Evolutionary conservation across 1,284 basidiomycete species (phyloP), one percentile per base, ranked within the genome.

Genomic region (Tilletia setariae): DNA sequence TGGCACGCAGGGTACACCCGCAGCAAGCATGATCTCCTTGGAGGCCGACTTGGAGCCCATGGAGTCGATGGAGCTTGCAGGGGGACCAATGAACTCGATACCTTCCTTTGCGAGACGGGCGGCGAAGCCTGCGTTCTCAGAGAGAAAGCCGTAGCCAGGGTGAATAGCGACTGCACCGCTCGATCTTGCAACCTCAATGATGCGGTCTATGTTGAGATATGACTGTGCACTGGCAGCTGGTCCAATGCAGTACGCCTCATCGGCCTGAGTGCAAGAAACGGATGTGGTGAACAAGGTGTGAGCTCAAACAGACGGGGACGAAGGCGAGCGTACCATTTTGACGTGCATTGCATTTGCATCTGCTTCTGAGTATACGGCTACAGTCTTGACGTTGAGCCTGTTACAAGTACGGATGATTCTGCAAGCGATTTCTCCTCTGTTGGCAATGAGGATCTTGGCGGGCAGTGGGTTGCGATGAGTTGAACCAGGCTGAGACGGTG

Each of bases 191-290:
- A 93, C 87, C 19, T 90, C 88, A 23, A 97, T 87, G 67, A 96
- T 93, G 85, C 90, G 93, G 83, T 96, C 91, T 84, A 91, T 90
- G 32, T 90, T 86, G 68, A 97, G 86, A 85, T 97, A 96, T 76
- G 92, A 94, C 81, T 95, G 90, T 0, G 90, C 84, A 0, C 92
- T 93, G 0, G 90, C 89, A 1, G 94, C 91, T 19, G 92, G 92
- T 0, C 94, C 94, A 64, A 97, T 93, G 75, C 90, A 91, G 80
- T 92, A 94, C 3, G 94, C 93, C 80, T 97, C 94, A 79, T 97
- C 94, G n/a, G 94, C 94, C n/a, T 49, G 47, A 8, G 90, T 92
- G 65, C 19, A 23, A 21, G 16, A n/a, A 11, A 40, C 11, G n/a
- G 16, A 40, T 40, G 35, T n/a, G 47, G 11, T 49, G 86, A 80